Evolutionary conservation across 2,329 filamentous ascomycete species (phyloP), one percentile per base, ranked within the genome.

Genomic region (Fusarium sulawesiense): DNA sequence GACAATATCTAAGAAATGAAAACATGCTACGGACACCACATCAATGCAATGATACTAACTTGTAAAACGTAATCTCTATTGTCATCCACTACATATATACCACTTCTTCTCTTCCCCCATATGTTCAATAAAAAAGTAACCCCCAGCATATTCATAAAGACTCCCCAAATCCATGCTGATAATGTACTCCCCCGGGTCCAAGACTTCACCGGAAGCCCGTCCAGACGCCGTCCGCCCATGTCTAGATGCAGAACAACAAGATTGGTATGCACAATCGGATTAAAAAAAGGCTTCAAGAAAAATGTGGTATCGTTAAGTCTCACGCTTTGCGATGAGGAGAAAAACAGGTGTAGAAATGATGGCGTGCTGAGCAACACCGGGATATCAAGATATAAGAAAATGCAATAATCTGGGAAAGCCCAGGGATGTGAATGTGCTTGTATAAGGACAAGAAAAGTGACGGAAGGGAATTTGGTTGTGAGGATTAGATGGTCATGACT

Each of bases 401-500:
- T 62, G 70, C 46, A 68, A 34, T 25, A 55, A 42, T 23, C 40
- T 50, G 53, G 56, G n/a, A 37, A 41, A 18, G 2, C 18, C 44
- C 42, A 47, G 58, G 18, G 21, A 40, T 58, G 37, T 47, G 61
- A 42, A 56, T 50, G 47, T 64, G 27, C 45, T 61, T 50, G 48
- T 30, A 37, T 46, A 68, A 50, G 50, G 49, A 56, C 34, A 64
- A 64, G 45, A 51, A 32, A 65, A 49, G 34, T 25, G 37, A 37
- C 42, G 53, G 47, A 58, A 16, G 16, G 25, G 42, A 56, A 63
- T 48, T 21, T 25, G 56, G 40, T 44, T 29, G 20, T 13, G 23
- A 8, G 13, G 61, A 45, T 56, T 73, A 82, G 25, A 75, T 75
- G 40, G 78, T 81, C 66, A 84, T 71, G 47, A 88, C 86, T 77